These are phyloP conservation scores for Colletotrichum graminicola DNA, from an alignment of 2,329 filamentous ascomycete species.

Conservation along the genomic window DNA sequence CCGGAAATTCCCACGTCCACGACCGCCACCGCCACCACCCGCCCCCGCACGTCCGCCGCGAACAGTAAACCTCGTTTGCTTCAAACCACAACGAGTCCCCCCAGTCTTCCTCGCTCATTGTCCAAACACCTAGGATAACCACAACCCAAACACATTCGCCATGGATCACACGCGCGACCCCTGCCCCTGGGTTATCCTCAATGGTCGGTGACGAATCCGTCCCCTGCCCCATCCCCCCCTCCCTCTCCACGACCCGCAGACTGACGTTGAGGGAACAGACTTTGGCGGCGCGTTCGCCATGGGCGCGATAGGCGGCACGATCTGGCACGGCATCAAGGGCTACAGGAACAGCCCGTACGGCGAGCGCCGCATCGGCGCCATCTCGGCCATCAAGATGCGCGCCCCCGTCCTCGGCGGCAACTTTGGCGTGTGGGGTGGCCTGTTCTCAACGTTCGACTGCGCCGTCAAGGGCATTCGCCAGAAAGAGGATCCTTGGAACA, in stretches of 20 bases:
- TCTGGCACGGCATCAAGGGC: slow-evolving; percentile 98
- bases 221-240: too few relatives aligned
- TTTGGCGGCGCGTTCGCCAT: slow-evolving; percentile 97
- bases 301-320: slow-evolving; percentile 85
- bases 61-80: not conserved
- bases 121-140: not conserved
- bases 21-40: not conserved
- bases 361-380: slow-evolving; percentile 93
- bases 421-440: slow-evolving; percentile 96
- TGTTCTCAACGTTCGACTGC: slow-evolving; percentile 95
- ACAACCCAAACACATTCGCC: slow-evolving; percentile 39
- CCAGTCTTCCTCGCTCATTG: not conserved
- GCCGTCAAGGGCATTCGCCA: slow-evolving; percentile 92
- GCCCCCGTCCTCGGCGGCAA: slow-evolving; percentile 97
- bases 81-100: not conserved
- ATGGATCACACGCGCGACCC: slow-evolving; percentile 99
- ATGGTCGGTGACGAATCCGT: slow-evolving; percentile 58
- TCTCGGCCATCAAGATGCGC: slow-evolving; percentile 97
- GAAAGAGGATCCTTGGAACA: slow-evolving; percentile 93
- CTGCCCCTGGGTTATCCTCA: slow-evolving; percentile 95
- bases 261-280: slow-evolving; percentile 55
- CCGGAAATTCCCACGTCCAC: not conserved
- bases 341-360: slow-evolving; percentile 91
- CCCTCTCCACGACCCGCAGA: not conserved
- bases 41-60: not conserved